A percentile compares a stretch with the other conserved stretches of the same genome.
These are phyloP conservation scores for Ophiostoma quercus DNA, from an alignment of 2,329 filamentous ascomycete genomes.

Conservation along the genomic window DNA sequence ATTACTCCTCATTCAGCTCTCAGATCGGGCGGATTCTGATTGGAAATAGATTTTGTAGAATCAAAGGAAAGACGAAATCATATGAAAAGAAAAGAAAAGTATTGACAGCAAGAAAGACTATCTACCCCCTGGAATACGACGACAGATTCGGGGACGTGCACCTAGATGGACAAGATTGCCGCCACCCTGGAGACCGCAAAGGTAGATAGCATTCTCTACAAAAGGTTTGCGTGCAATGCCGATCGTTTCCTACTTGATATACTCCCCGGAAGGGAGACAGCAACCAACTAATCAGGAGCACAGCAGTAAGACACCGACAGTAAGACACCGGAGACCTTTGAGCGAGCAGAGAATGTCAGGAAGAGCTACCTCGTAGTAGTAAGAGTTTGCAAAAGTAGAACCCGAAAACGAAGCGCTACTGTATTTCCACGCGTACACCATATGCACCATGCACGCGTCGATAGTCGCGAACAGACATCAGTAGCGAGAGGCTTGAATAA, in stretches of 20 bases:
- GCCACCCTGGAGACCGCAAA: background rate
- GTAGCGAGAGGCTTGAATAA: background rate
- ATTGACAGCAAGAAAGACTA: background rate
- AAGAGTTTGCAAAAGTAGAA: background rate
- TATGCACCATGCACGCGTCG: background rate
- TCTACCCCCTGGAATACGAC: background rate
- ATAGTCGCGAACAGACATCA: conserved; percentile 1
- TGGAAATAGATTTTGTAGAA: background rate
- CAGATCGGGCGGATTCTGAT: background rate
- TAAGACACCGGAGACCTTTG: background rate
- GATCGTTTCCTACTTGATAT: background rate
- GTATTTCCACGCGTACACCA: background rate
- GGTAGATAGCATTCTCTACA: background rate
- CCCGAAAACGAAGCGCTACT: background rate
- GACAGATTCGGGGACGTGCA: background rate
- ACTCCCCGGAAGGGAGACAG: background rate
- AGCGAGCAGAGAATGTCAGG: background rate
- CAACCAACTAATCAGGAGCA: background rate
- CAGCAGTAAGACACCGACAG: background rate
- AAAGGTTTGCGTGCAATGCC: background rate
- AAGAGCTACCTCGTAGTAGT: no score
- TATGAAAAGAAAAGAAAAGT: background rate
- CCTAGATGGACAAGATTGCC: background rate
- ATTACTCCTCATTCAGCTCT: background rate
- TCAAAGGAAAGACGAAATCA: background rate